Conservation (phyloP, 179 eudicot species). For the Beta lomatogona region DNA sequence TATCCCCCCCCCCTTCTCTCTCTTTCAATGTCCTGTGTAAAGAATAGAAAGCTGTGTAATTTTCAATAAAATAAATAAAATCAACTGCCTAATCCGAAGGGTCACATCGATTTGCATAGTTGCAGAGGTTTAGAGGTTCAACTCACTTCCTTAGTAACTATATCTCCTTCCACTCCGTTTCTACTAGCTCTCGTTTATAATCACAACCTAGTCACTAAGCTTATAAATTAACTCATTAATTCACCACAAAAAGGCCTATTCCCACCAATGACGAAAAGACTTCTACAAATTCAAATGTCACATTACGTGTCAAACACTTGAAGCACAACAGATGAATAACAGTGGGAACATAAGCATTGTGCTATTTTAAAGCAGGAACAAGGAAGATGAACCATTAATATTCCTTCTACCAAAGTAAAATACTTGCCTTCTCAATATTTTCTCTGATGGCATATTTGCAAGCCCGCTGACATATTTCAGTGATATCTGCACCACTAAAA, state of each 20-base stretch:
- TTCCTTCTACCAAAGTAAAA: neutral
- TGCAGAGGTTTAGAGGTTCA: neutral
- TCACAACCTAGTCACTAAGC: neutral
- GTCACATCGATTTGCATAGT: neutral
- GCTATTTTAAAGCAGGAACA: neutral
- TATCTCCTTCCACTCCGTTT: neutral
- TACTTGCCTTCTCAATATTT: constrained; percentile 57
- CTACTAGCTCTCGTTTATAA: neutral
- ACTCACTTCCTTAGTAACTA: neutral
- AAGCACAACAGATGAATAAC: neutral
- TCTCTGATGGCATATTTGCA: constrained; percentile 68
- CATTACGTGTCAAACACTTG: neutral
- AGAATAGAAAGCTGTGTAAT: neutral
- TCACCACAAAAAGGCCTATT: neutral
- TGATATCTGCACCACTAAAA: constrained; percentile 65
- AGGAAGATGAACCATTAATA: neutral
- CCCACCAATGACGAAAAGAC: neutral
- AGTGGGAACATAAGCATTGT: neutral
- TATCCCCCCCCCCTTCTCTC: constrained; percentile 35
- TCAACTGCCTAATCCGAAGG: neutral
- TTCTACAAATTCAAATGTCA: neutral
- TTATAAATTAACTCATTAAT: neutral
- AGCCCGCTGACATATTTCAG: constrained; percentile 64
- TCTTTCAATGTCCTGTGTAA: constrained; percentile 34
- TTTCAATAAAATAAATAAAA: neutral